Base-by-base conservation (phyloP, 2,329 filamentous ascomycete genomes). In the Stachybotrys elegans region DNA sequence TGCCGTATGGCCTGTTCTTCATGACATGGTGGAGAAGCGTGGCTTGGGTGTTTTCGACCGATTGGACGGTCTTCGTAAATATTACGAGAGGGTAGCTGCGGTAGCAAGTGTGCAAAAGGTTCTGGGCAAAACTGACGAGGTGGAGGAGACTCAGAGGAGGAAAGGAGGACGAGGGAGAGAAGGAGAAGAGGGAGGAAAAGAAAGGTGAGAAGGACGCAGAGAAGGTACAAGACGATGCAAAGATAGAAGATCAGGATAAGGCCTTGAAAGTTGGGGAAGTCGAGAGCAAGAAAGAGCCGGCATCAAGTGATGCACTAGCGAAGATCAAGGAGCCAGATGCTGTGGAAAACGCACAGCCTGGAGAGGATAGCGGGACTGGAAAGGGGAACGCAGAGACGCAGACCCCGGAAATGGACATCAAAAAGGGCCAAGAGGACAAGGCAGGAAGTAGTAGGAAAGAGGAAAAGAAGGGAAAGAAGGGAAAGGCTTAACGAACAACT, bases 1-100 rank as follows among this genome's bases (percentile, higher is more conserved):
- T 55, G 76, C 75, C 1, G 55, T 81, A 4, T 81, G 75, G 73
- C 78, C 79, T 1, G 66, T 79, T 13, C 51, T 83, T 46, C 61
- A 78, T 45, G 65, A 66, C 23, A 63, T 79, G 17, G 57, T 67
- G 8, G 48, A 58, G 13, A 59, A 62, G 17, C 57, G 57, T 44
- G 67, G 62, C 2, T 34, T 55, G 4, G 60, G 57, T 2, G 51
- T 51, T 0, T 53, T 73, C 6, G 51, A 52, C 5, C 59, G 61
- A 2, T 45, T 62, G 13, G 49, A 49, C 14, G 50, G 50, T 6
- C 52, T 76, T 36, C 52, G 49, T 16, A 51, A 44, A 34, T 75
- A 74, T 45, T 73, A 71, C 43, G 43, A 58, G n/a, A 51, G 38
- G 16, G 42, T 66, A 29, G 44, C 41, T 7, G 43, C 43, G 40